Conservation (phyloP, 2,329 filamentous ascomycete genomes). For the Parastagonospora avenae region DNA sequence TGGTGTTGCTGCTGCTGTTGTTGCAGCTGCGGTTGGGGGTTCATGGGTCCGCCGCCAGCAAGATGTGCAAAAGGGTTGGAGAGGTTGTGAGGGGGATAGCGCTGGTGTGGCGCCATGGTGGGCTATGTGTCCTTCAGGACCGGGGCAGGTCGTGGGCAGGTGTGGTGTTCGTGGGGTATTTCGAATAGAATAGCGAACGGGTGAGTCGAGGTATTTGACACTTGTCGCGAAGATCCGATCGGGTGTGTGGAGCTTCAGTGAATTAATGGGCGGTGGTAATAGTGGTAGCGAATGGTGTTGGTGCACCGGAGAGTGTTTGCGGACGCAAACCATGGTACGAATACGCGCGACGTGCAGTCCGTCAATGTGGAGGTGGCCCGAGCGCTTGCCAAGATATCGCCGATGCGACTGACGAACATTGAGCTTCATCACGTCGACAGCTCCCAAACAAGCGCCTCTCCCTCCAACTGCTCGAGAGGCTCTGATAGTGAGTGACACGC, state of each 20-base stretch:
- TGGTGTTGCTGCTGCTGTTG: constrained; percentile 50
- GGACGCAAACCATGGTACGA: background rate
- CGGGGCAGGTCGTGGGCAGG: background rate
- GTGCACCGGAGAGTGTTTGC: background rate
- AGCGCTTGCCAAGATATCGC: constrained; percentile 13
- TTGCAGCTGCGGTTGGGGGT: constrained; percentile 54
- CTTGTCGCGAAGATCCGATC: background rate
- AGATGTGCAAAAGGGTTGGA: constrained; percentile 65
- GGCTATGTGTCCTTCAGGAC: constrained; percentile 12
- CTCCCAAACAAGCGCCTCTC: constrained; percentile 22
- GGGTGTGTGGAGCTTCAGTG: background rate
- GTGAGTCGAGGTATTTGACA: no score
- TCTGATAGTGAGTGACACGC: constrained; percentile 25
- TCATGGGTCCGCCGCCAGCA: constrained; percentile 48
- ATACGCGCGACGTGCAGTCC: background rate
- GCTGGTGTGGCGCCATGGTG: constrained; percentile 63
- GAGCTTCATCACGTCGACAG: constrained; percentile 26
- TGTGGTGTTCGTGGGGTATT: background rate
- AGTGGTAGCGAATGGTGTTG: background rate
- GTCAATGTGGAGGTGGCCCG: background rate
- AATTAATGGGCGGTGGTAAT: background rate
- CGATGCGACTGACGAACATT: constrained; percentile 16
- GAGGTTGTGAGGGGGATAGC: constrained; percentile 63
- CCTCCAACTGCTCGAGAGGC: constrained; percentile 27
- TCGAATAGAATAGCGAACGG: background rate